Conservation (phyloP, 345 rosid species). For the Arabis alpina region DNA sequence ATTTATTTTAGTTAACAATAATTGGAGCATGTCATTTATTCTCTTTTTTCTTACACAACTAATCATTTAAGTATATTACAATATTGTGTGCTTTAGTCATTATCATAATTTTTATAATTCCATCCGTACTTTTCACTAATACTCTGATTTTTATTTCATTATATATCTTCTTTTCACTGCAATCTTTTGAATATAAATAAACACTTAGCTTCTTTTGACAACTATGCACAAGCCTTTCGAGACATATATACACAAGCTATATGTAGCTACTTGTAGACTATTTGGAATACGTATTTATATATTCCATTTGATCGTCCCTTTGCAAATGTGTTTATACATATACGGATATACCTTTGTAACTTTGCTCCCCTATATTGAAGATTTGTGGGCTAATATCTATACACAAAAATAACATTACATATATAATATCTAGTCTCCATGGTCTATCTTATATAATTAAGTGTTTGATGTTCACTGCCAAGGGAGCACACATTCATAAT, state of each 20-base stretch:
- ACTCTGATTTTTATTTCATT: constrained; percentile 28
- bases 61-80: constrained; percentile 28
- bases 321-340: constrained; percentile 11
- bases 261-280: constrained; percentile 19
- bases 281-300: constrained; percentile 30
- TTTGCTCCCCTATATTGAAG: constrained; percentile 17
- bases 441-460: constrained; percentile 13
- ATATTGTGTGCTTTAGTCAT: constrained; percentile 39
- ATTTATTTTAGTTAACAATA: constrained; percentile 40
- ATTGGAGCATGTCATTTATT: constrained; percentile 47
- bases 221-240: constrained; percentile 41
- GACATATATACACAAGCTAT: constrained; percentile 22
- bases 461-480: constrained; percentile 2
- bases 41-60: constrained; percentile 41
- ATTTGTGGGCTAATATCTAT: constrained; percentile 12
- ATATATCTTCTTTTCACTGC: constrained; percentile 23
- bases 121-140: constrained; percentile 30
- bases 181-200: constrained; percentile 24
- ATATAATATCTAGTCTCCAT: background rate
- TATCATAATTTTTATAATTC: background rate
- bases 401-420: background rate
- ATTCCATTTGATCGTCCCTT: constrained; percentile 16
- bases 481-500: background rate
- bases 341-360: constrained; percentile 23
- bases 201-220: constrained; percentile 36